A percentile compares a stretch with the other conserved stretches of the same genome.
phyloP scores from a whole-genome alignment of 495 filamentous ascomycete genomes.

The Pseudoneurospora amorphoporcata region DNA sequence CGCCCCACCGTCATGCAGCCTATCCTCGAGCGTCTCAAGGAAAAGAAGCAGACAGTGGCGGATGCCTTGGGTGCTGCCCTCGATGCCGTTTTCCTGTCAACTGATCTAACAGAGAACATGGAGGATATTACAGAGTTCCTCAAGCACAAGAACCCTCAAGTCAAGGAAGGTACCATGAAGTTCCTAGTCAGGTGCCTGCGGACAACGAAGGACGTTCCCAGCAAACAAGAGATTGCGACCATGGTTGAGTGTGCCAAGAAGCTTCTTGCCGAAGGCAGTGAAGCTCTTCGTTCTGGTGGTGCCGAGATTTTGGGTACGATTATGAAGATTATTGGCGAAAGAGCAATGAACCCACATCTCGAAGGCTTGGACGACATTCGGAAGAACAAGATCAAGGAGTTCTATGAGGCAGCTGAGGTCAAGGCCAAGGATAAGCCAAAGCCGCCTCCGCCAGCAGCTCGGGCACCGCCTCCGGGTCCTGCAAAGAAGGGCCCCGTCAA shows the following conservation, averaged over 20 bases:
- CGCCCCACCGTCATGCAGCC: slow-evolving; percentile 68
- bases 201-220: slow-evolving; percentile 71
- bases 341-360: slow-evolving; percentile 92
- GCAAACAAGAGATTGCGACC: slow-evolving; percentile 69
- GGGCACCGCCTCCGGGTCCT: slow-evolving; percentile 42
- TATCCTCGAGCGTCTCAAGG: slow-evolving; percentile 90
- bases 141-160: slow-evolving; percentile 90
- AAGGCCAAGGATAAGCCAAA: slow-evolving; percentile 97
- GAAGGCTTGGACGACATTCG: slow-evolving; percentile 92
- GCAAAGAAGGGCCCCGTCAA: slow-evolving; percentile 36
- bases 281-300: slow-evolving; percentile 73
- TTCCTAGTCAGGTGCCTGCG: slow-evolving; percentile 83
- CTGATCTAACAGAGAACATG: slow-evolving; percentile 68
- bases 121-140: slow-evolving; percentile 82
- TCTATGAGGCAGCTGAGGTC: slow-evolving; percentile 81
- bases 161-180: slow-evolving; percentile 88
- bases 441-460: slow-evolving; percentile 55
- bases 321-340: slow-evolving; percentile 98
- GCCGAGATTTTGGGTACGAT: slow-evolving; percentile 87
- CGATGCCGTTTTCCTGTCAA: slow-evolving; percentile 76
- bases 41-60: slow-evolving; percentile 85
- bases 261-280: slow-evolving; percentile 77
- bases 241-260: slow-evolving; percentile 84
- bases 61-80: slow-evolving; percentile 80
- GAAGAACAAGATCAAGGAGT: slow-evolving; percentile 95